Conservation (phyloP, 2,329 filamentous ascomycete species). For the Elsinoe necatrix region DNA sequence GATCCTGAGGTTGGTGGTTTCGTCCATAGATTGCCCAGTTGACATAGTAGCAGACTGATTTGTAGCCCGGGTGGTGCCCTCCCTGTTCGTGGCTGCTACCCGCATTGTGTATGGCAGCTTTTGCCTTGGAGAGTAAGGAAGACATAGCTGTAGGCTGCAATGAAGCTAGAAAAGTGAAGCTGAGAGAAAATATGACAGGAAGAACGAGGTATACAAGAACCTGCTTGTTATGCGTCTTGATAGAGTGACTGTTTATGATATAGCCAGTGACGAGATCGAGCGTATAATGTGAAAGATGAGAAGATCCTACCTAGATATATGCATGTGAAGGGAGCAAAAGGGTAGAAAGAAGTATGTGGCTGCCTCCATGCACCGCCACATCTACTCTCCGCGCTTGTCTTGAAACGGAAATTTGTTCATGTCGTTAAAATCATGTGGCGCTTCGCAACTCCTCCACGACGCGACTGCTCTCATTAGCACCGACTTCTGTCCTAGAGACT, state of each 20-base stretch:
- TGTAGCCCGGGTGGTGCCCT: slow-evolving; percentile 34
- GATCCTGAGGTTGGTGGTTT: slow-evolving; percentile 74
- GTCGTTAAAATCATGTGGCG: neutral
- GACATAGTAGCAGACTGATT: slow-evolving; percentile 64
- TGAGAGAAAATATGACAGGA: neutral
- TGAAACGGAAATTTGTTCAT: neutral
- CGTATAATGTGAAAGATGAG: neutral
- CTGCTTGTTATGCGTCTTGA: neutral
- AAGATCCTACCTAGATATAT: neutral
- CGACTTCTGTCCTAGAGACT: neutral
- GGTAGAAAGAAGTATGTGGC: neutral
- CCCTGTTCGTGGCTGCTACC: neutral
- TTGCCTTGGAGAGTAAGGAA: neutral
- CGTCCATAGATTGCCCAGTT: slow-evolving; percentile 82
- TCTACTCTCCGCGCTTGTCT: neutral
- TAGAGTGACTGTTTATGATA: neutral
- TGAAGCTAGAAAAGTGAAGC: neutral
- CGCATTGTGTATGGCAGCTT: neutral
- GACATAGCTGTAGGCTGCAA: neutral
- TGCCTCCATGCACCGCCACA: slow-evolving; percentile 7
- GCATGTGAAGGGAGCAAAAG: neutral
- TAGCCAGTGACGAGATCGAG: neutral
- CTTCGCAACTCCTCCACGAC: neutral
- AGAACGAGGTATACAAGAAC: neutral
- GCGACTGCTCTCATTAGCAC: neutral